A percentile compares a stretch with the other conserved stretches of the same genome.
Evolutionary conservation across 129 eudicot species (phyloP).

Genomic region (Flaveria ramosissima): DNA sequence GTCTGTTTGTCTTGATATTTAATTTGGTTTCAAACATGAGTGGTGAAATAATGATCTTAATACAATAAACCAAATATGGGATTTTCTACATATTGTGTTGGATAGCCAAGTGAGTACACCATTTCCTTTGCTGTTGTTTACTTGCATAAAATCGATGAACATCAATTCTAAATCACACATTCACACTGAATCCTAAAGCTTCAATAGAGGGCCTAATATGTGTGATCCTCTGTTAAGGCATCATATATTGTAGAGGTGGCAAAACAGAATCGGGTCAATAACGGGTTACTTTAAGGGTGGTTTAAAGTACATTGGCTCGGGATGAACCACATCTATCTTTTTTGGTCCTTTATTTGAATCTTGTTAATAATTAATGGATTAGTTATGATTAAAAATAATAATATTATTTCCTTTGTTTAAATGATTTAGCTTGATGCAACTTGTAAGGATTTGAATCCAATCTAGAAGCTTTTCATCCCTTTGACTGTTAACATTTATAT

Average conservation of each 20-base stretch:
- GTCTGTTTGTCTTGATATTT: no score
- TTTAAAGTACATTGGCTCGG: neutral
- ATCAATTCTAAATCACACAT: neutral
- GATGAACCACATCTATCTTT: neutral
- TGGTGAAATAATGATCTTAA: no score
- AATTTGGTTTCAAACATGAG: no score
- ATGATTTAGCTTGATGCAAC: neutral
- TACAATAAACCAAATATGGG: no score
- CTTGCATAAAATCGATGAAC: neutral
- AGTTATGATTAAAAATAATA: neutral
- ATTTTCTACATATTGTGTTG: no score
- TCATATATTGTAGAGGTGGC: constrained; percentile 9
- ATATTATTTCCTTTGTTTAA: no score
- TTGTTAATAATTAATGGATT: neutral
- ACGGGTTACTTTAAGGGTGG: neutral
- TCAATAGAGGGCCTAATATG: constrained; percentile 18
- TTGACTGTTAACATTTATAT: neutral
- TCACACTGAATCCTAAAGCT: constrained; percentile 7
- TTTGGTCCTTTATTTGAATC: neutral
- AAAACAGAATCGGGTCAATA: neutral
- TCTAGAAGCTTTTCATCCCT: neutral
- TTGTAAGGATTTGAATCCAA: neutral
- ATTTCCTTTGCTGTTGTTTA: neutral
- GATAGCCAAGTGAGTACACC: no score
- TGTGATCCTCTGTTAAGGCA: constrained; percentile 9